These are phyloP conservation scores for Aspergillus biplanus DNA, from an alignment of 495 filamentous ascomycete genomes.

Conservation along the genomic window DNA sequence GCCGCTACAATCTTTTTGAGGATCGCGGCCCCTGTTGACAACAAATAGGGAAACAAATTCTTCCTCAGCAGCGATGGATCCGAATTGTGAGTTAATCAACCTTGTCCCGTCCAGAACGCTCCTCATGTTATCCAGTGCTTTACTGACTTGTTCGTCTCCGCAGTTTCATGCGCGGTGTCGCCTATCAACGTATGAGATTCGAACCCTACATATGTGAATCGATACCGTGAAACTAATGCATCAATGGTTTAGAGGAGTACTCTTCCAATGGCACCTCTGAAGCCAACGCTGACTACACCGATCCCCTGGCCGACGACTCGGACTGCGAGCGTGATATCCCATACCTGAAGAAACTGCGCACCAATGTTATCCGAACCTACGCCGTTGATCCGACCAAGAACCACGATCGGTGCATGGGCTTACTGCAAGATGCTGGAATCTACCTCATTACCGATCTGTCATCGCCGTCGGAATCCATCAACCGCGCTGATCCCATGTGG, in stretches of 20 bases:
- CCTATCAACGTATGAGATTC: conserved; percentile 69
- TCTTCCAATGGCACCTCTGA: conserved; percentile 43
- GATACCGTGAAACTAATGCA: background rate
- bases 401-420: conserved; percentile 82
- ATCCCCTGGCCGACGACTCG: conserved; percentile 73
- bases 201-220: background rate
- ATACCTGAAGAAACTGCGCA: conserved; percentile 72
- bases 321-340: conserved; percentile 84
- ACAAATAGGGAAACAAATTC: conserved; percentile 64
- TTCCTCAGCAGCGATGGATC: conserved; percentile 78
- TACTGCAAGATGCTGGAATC: conserved; percentile 88
- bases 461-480: conserved; percentile 80
- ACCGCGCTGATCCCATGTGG: conserved; percentile 77
- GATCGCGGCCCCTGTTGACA: background rate
- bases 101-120: background rate
- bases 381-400: conserved; percentile 80
- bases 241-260: conserved; percentile 45
- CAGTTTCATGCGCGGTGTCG: conserved; percentile 82
- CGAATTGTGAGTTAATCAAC: conserved; percentile 67
- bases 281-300: conserved; percentile 48
- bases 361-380: conserved; percentile 95
- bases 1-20: background rate
- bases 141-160: conserved; percentile 4
- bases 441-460: conserved; percentile 93
- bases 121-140: background rate